These are phyloP conservation scores for Rhytidhysteron rufulum DNA, from an alignment of 2,329 filamentous ascomycete genomes.

Conservation along the genomic window DNA sequence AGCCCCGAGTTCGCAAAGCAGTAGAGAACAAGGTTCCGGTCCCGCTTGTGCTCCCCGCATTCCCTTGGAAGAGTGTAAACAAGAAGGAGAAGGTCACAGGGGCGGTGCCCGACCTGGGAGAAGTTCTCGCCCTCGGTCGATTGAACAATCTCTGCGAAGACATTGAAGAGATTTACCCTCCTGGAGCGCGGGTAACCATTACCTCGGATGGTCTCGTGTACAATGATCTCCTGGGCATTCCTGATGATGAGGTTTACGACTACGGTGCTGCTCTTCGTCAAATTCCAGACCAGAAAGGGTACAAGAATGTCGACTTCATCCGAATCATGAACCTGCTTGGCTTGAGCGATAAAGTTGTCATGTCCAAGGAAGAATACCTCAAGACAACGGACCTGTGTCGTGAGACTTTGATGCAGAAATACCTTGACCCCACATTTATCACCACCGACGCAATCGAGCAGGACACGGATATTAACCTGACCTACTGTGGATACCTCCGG, in stretches of 20 bases:
- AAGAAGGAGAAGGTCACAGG: slow-evolving; percentile 52
- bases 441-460: not conserved
- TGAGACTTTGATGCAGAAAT: slow-evolving; percentile 10
- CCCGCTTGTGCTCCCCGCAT: slow-evolving; percentile 48
- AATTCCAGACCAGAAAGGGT: slow-evolving; percentile 31
- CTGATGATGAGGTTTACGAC: slow-evolving; percentile 40
- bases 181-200: slow-evolving; percentile 40
- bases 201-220: slow-evolving; percentile 44
- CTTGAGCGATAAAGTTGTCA: slow-evolving; percentile 11
- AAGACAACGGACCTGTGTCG: slow-evolving; percentile 10
- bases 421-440: slow-evolving; percentile 1
- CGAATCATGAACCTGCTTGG: slow-evolving; percentile 37
- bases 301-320: slow-evolving; percentile 32
- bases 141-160: slow-evolving; percentile 39
- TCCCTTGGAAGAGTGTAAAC: slow-evolving; percentile 63
- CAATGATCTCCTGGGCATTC: slow-evolving; percentile 40
- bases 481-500: slow-evolving; percentile 24
- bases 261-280: slow-evolving; percentile 36
- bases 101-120: slow-evolving; percentile 39
- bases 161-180: slow-evolving; percentile 37
- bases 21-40: slow-evolving; percentile 12
- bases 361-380: slow-evolving; percentile 15
- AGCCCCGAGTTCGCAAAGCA: slow-evolving; percentile 3
- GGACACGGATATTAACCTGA: slow-evolving; percentile 16
- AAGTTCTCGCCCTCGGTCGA: slow-evolving; percentile 39